Evolutionary conservation across 1,284 basidiomycete species (phyloP).

Genomic region (Anthracocystis walkeri): DNA sequence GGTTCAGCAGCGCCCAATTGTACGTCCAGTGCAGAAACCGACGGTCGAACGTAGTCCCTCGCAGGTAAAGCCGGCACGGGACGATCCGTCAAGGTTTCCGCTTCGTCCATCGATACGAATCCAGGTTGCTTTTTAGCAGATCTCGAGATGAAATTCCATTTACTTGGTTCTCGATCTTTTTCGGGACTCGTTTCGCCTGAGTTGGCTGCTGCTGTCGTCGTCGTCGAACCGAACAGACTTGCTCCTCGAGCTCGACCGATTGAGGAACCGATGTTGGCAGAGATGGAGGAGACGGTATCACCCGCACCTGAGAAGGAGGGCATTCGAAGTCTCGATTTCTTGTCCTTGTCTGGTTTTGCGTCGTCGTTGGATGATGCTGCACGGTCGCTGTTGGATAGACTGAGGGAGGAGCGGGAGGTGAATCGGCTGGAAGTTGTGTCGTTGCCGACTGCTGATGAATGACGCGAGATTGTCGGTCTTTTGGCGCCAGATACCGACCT

Average conservation of each 20-base stretch:
- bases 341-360: slow-evolving; percentile 23
- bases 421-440: slow-evolving; percentile 22
- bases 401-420: slow-evolving; percentile 33
- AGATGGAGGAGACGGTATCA: slow-evolving; percentile 37
- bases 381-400: slow-evolving; percentile 19
- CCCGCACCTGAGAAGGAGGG: slow-evolving; percentile 37
- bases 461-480: slow-evolving; percentile 33
- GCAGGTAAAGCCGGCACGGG: slow-evolving; percentile 15
- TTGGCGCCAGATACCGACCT: slow-evolving; percentile 20
- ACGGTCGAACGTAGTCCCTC: slow-evolving; percentile 15
- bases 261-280: slow-evolving; percentile 34
- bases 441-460: slow-evolving; percentile 26
- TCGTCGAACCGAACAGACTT: slow-evolving; percentile 10
- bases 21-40: slow-evolving; percentile 26
- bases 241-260: slow-evolving; percentile 22
- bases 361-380: slow-evolving; percentile 12
- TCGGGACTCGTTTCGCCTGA: slow-evolving; percentile 22
- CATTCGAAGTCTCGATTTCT: slow-evolving; percentile 39
- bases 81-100: slow-evolving; percentile 1
- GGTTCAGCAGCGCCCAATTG: slow-evolving; percentile 18
- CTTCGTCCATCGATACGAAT: slow-evolving; percentile 41
- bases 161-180: slow-evolving; percentile 34
- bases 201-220: no score
- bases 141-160: slow-evolving; percentile 38
- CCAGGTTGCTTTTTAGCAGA: slow-evolving; percentile 32